phyloP scores from a whole-genome alignment of 352 stramenopile genomes.

The Phytophthora europaea region DNA sequence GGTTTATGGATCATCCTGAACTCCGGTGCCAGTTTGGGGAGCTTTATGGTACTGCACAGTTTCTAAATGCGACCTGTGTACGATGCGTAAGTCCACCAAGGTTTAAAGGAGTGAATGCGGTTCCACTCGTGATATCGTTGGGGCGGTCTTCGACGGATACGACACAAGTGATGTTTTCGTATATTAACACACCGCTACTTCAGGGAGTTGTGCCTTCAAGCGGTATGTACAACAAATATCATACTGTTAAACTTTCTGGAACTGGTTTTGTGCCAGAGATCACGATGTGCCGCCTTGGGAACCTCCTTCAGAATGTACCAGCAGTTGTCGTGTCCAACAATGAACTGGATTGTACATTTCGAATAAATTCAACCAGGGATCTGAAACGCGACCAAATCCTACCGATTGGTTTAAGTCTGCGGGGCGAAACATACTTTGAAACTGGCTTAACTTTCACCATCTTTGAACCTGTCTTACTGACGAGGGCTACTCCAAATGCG shows the following conservation, averaged over 20 bases:
- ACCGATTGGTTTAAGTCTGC: constrained; percentile 42
- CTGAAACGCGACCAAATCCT: constrained; percentile 3
- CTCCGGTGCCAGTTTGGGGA: constrained; percentile 52
- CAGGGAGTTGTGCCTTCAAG: constrained; percentile 31
- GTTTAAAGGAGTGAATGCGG: constrained; percentile 19
- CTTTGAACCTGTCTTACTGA: constrained; percentile 32
- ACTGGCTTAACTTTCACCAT: constrained; percentile 47
- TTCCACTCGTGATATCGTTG: constrained; percentile 37
- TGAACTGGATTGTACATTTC: constrained; percentile 28
- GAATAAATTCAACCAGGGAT: constrained; percentile 18
- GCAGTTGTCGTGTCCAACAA: constrained; percentile 25
- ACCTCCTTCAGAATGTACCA: constrained; percentile 12
- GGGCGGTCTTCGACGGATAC: constrained; percentile 24
- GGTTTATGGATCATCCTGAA: constrained; percentile 42
- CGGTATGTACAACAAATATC: constrained; percentile 35
- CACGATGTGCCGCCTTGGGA: constrained; percentile 41
- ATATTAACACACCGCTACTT: constrained; percentile 41
- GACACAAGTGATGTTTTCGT: constrained; percentile 35
- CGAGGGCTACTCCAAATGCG: constrained; percentile 20
- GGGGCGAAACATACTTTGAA: constrained; percentile 36
- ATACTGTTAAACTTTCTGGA: constrained; percentile 35
- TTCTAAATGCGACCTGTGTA: constrained; percentile 41
- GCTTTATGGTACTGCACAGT: constrained; percentile 22
- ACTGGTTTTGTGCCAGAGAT: constrained; percentile 29
- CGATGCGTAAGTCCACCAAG: constrained; percentile 45